Evolutionary conservation across 2,329 filamentous ascomycete genomes (phyloP).

Genomic region (Epichloe amarillans): DNA sequence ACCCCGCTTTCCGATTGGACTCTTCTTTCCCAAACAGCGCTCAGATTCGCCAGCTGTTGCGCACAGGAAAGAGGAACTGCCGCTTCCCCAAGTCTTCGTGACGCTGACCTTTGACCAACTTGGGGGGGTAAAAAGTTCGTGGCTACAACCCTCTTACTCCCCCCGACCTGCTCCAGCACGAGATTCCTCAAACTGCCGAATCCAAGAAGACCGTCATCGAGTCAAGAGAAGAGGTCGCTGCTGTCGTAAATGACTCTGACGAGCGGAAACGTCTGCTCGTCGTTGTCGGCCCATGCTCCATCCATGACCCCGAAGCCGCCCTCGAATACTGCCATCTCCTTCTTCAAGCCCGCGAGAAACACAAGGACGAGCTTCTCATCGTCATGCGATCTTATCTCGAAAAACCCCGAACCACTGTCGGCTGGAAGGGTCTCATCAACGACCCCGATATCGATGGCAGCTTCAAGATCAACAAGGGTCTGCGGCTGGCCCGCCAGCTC

Average conservation of each 20-base stretch:
- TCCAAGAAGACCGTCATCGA: constrained; percentile 56
- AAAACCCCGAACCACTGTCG: constrained; percentile 95
- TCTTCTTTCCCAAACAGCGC: background rate
- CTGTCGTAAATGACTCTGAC: constrained; percentile 64
- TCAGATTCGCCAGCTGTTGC: background rate
- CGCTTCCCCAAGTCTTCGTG: background rate
- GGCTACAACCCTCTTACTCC: constrained; percentile 90
- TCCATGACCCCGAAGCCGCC: constrained; percentile 82
- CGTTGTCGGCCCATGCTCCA: constrained; percentile 89
- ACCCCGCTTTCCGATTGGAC: background rate
- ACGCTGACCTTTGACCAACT: background rate
- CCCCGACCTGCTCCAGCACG: constrained; percentile 88
- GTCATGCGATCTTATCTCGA: constrained; percentile 99
- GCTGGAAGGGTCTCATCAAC: constrained; percentile 99
- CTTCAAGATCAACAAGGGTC: constrained; percentile 98
- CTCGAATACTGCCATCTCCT: constrained; percentile 78
- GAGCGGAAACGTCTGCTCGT: constrained; percentile 80
- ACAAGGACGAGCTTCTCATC: constrained; percentile 68
- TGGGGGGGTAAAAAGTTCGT: constrained; percentile 39
- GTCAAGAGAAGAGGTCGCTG: constrained; percentile 53
- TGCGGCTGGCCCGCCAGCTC: constrained; percentile 80
- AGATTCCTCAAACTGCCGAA: constrained; percentile 53
- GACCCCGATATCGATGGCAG: constrained; percentile 95
- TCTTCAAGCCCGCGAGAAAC: constrained; percentile 62
- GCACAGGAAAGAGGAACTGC: background rate